Evolutionary conservation across 495 filamentous ascomycete species (phyloP).

Genomic region (Penicillium bovifimosum): DNA sequence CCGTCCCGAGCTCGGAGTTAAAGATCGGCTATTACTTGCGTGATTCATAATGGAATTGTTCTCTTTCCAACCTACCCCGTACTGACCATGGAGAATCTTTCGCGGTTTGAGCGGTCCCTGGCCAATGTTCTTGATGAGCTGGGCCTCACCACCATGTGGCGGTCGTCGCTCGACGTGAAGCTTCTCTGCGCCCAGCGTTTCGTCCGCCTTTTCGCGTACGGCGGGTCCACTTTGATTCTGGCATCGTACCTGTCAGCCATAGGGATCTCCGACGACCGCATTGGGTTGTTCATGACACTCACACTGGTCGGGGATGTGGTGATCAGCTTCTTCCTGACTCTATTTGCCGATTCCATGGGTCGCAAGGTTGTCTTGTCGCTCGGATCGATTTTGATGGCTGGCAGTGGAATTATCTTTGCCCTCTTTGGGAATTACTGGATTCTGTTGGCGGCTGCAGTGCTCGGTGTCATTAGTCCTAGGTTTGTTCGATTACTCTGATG

Average conservation of each 20-base stretch:
- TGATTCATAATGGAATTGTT: background rate
- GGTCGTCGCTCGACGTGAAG: constrained; percentile 56
- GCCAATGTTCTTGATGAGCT: constrained; percentile 29
- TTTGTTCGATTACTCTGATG: constrained; percentile 18
- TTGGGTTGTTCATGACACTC: constrained; percentile 83
- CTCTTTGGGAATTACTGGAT: constrained; percentile 66
- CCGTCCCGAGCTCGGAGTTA: background rate
- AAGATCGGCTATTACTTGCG: background rate
- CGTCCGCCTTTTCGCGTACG: constrained; percentile 76
- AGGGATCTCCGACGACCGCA: constrained; percentile 60
- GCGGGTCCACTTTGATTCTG: constrained; percentile 67
- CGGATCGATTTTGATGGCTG: constrained; percentile 63
- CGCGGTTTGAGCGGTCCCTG: background rate
- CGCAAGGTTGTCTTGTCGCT: constrained; percentile 62
- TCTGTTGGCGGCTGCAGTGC: constrained; percentile 63
- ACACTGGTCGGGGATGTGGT: constrained; percentile 75
- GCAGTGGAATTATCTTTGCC: constrained; percentile 64
- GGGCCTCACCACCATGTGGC: constrained; percentile 38
- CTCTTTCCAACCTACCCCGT: background rate
- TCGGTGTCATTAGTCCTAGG: constrained; percentile 78
- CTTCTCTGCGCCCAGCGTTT: constrained; percentile 70
- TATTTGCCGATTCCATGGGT: constrained; percentile 70
- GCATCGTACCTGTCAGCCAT: constrained; percentile 64
- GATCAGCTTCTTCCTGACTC: constrained; percentile 69
- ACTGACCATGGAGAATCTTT: background rate